Percentiles rank a stretch among this genome's conserved stretches.
Conservation (phyloP, 2,329 filamentous ascomycete genomes). For the Sphaerulina vaccinii region DNA sequence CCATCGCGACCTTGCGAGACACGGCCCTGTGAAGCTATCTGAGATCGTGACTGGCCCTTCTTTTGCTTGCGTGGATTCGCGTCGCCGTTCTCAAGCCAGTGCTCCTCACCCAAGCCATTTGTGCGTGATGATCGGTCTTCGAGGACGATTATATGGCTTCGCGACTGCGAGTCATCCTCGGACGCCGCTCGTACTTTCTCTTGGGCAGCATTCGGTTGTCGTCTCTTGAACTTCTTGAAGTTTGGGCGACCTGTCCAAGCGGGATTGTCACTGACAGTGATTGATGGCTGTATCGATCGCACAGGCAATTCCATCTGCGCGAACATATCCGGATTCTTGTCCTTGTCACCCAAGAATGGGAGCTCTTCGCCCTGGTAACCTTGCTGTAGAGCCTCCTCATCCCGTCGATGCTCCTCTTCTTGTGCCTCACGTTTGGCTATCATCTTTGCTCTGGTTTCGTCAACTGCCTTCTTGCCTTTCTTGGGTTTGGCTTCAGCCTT, state of each 20-base stretch:
- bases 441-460: constrained; percentile 14
- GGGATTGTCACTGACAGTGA: constrained; percentile 11
- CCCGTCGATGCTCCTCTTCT: constrained; percentile 56
- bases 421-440: constrained; percentile 52
- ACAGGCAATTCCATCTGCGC: constrained; percentile 69
- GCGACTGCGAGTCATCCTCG: constrained; percentile 40
- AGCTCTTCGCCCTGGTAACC: constrained; percentile 67
- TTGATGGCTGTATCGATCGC: constrained; percentile 17
- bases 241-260: constrained; percentile 91
- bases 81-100: constrained; percentile 63
- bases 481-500: constrained; percentile 46
- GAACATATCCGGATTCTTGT: constrained; percentile 11
- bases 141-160: constrained; percentile 60
- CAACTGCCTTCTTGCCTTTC: constrained; percentile 25
- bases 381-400: constrained; percentile 62
- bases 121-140: constrained; percentile 70
- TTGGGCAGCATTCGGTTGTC: constrained; percentile 22
- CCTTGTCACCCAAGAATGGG: constrained; percentile 64
- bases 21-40: constrained; percentile 21
- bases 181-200: not conserved
- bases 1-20: not conserved
- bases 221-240: constrained; percentile 79
- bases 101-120: constrained; percentile 72
- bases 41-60: constrained; percentile 15
- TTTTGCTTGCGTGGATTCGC: constrained; percentile 20